Evolutionary conservation across 1,284 basidiomycete species (phyloP), one percentile per base, ranked within the genome.

Genomic region (Xanthoconium separans): DNA sequence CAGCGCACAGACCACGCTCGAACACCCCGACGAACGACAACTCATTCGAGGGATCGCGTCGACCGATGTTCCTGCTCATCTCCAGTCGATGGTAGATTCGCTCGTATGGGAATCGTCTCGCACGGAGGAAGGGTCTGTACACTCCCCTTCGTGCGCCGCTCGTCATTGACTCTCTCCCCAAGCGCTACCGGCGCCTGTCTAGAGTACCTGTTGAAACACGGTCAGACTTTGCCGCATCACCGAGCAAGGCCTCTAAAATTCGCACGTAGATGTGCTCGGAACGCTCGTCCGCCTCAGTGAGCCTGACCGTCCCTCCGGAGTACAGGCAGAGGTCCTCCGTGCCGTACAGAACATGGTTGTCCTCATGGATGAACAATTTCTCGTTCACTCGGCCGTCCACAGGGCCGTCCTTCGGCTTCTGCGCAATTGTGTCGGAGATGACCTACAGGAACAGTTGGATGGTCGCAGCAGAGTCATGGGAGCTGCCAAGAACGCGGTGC

Each of bases 121-220:
- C 57, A 83, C 81, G 18, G 91, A 94, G 63, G 89, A 91, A 74
- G 91, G 91, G 91, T 94, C 73, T 62, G 88, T 79, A 37, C 27
- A 20, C 44, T 54, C 47, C 30, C 29, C 51, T 39, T 55, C 45
- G 31, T 30, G 33, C 16, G 39, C 40, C 27, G 48, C 30, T 34
- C 34, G 34, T 55, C 47, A 6, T 56, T 59, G 54, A 57, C 62
- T 39, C 54, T 56, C 53, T 55, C n/a, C n/a, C 56, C 47, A 70
- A 94, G 92, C 55, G 83, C 80, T 12, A 93, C 91, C 4, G 94
- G 94, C 22, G 85, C 83, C 16, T 96, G 93, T 67, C 76, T 97
- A 57, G 96, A 98, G 71, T 93, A 93, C 71, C 79, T 97, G 30
- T 75, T 98, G 47, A 93, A 95, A 75, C 89, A 95, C 64, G 91